Conservation (phyloP, 306 rosid genomes). For the Betula pendula region DNA sequence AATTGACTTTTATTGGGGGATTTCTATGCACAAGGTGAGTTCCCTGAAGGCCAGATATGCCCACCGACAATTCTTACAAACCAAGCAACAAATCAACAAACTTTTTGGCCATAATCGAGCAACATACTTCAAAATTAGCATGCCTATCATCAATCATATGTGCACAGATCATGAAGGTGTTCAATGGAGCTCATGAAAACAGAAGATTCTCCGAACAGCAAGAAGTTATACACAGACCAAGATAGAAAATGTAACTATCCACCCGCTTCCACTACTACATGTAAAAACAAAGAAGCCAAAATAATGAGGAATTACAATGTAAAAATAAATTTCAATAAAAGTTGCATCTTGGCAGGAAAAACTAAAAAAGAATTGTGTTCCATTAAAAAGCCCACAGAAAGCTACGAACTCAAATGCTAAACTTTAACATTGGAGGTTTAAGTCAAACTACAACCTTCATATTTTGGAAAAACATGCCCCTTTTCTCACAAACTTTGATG, state of each 20-base stretch:
- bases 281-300: conserved; percentile 30
- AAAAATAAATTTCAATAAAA: conserved; percentile 31
- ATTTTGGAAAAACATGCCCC: conserved; percentile 17
- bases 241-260: conserved; percentile 33
- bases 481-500: conserved; percentile 27
- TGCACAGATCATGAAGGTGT: conserved; percentile 30
- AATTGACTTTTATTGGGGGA: conserved; percentile 10
- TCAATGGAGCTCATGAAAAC: conserved; percentile 41
- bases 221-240: conserved; percentile 36
- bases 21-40: conserved; percentile 26
- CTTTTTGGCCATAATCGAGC: conserved; percentile 31
- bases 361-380: background rate
- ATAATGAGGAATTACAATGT: conserved; percentile 29
- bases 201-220: conserved; percentile 38
- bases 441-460: conserved; percentile 17
- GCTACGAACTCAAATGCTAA: conserved; percentile 26
- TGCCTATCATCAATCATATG: conserved; percentile 38
- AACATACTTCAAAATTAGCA: conserved; percentile 37
- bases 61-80: conserved; percentile 27
- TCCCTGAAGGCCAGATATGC: conserved; percentile 29
- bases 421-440: conserved; percentile 25
- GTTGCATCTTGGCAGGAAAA: background rate
- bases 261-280: conserved; percentile 44
- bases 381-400: conserved; percentile 23
- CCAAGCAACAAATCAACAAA: conserved; percentile 30